A percentile compares a stretch with the other conserved stretches of the same genome.
These are phyloP conservation scores for Murraya koenigii DNA, from an alignment of 345 rosid genomes.

Conservation along the genomic window DNA sequence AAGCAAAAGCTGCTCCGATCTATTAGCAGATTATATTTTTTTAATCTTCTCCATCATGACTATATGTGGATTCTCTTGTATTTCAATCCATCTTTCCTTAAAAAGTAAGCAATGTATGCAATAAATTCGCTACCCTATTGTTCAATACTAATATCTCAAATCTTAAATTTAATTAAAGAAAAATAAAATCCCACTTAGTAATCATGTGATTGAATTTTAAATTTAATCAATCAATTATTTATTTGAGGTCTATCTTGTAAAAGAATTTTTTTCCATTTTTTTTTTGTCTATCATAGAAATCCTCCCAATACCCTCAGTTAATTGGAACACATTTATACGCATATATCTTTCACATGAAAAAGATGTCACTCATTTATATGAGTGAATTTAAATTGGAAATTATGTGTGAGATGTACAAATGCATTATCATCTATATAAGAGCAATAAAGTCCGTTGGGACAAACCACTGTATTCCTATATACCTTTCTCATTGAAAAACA, in stretches of 20 bases:
- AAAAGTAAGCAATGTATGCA: slow-evolving; percentile 18
- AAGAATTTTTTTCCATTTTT: not conserved
- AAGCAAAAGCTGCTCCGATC: slow-evolving; percentile 31
- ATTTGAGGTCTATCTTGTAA: not conserved
- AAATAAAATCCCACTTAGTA: not conserved
- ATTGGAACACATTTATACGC: not conserved
- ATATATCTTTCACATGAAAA: not conserved
- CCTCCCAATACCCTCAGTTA: not conserved
- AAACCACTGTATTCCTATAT: not conserved
- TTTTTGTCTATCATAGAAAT: not conserved
- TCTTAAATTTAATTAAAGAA: not conserved
- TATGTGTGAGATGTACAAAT: not conserved
- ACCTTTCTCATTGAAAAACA: not conserved
- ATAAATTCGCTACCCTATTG: not conserved
- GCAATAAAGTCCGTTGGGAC: slow-evolving; percentile 9
- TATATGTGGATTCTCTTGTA: slow-evolving; percentile 19
- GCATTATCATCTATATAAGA: not conserved
- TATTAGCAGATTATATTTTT: slow-evolving; percentile 13
- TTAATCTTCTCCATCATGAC: slow-evolving; percentile 27
- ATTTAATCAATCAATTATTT: not conserved
- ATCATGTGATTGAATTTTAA: slow-evolving; percentile 2
- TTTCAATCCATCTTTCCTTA: slow-evolving; percentile 35
- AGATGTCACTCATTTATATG: not conserved
- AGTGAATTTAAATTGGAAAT: not conserved
- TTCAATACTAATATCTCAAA: not conserved